These are phyloP conservation scores for Cucumis sativus DNA, from an alignment of 306 rosid genomes.

Conservation along the genomic window DNA sequence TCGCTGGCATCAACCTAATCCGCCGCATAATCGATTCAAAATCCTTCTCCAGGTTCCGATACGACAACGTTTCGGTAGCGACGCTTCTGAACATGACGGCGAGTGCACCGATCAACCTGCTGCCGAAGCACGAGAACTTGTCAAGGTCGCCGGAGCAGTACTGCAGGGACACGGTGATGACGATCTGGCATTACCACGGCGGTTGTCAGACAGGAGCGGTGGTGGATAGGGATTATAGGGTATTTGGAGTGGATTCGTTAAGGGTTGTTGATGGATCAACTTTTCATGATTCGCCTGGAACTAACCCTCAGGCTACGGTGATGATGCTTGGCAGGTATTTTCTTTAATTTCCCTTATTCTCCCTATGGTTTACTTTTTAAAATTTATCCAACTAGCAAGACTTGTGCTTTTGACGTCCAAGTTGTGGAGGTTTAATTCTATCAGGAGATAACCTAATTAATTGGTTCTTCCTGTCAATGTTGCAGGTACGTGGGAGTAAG, in stretches of 20 bases:
- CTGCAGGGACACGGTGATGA: slow-evolving; percentile 63
- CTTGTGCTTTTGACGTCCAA: too few species aligned
- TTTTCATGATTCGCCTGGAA: slow-evolving; percentile 57
- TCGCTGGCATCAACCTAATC: slow-evolving; percentile 35
- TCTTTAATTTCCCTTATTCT: not conserved
- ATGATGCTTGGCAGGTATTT: slow-evolving; percentile 75
- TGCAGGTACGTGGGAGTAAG: slow-evolving; percentile 68
- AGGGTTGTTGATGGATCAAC: slow-evolving; percentile 79
- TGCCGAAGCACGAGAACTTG: slow-evolving; percentile 41
- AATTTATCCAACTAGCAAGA: too few species aligned
- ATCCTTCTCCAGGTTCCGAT: slow-evolving; percentile 38
- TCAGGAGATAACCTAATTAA: not conserved
- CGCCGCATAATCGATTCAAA: slow-evolving; percentile 35
- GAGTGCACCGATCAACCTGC: slow-evolving; percentile 35
- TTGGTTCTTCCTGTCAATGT: not conserved
- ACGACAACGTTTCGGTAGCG: slow-evolving; percentile 12
- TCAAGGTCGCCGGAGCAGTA: slow-evolving; percentile 43
- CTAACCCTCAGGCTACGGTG: slow-evolving; percentile 78
- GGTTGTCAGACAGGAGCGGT: slow-evolving; percentile 65
- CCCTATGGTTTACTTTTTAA: not conserved
- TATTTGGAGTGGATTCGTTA: slow-evolving; percentile 45
- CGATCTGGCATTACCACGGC: slow-evolving; percentile 87
- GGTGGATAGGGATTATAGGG: slow-evolving; percentile 45
- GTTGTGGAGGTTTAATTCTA: too few species aligned
- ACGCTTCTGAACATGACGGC: slow-evolving; percentile 36